A percentile compares a stretch with the other conserved stretches of the same genome.
These are phyloP conservation scores for Schizophyllum commune DNA, from an alignment of 1,284 basidiomycete species.

Conservation along the genomic window DNA sequence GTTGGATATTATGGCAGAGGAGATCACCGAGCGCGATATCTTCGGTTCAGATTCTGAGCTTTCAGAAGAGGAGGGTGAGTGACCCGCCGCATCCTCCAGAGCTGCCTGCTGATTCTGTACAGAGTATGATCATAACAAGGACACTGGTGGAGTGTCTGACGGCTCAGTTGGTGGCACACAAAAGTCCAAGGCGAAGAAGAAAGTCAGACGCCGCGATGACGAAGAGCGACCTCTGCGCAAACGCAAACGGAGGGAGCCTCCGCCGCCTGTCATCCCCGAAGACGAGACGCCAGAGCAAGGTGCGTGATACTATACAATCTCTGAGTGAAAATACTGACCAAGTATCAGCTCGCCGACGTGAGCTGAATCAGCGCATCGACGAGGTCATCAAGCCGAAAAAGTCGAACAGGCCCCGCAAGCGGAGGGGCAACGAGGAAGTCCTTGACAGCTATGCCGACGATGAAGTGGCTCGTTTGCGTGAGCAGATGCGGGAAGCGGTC, in stretches of 20 bases:
- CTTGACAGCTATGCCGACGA: slow-evolving; percentile 90
- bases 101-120: too few relatives aligned
- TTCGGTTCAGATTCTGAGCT: slow-evolving; percentile 76
- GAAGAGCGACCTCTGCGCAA: slow-evolving; percentile 31
- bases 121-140: not conserved
- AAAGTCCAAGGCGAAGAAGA: slow-evolving; percentile 27
- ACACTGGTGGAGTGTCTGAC: slow-evolving; percentile 47
- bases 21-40: slow-evolving; percentile 45
- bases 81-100: not conserved
- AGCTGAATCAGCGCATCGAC: slow-evolving; percentile 70
- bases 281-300: slow-evolving; percentile 68
- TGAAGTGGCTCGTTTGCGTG: slow-evolving; percentile 78
- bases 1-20: too few relatives aligned
- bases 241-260: slow-evolving; percentile 43
- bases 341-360: slow-evolving; percentile 48
- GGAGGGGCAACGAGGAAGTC: slow-evolving; percentile 72
- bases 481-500: slow-evolving; percentile 84
- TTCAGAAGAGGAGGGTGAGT: slow-evolving; percentile 53
- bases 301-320: slow-evolving; percentile 22
- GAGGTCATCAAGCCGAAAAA: slow-evolving; percentile 81
- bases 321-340: slow-evolving; percentile 1
- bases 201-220: slow-evolving; percentile 31
- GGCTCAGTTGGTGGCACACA: slow-evolving; percentile 42
- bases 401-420: slow-evolving; percentile 52
- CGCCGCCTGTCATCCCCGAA: slow-evolving; percentile 48